phyloP scores from a whole-genome alignment of 2,329 filamentous ascomycete species.

The Calonectria pseudoreteaudii region DNA sequence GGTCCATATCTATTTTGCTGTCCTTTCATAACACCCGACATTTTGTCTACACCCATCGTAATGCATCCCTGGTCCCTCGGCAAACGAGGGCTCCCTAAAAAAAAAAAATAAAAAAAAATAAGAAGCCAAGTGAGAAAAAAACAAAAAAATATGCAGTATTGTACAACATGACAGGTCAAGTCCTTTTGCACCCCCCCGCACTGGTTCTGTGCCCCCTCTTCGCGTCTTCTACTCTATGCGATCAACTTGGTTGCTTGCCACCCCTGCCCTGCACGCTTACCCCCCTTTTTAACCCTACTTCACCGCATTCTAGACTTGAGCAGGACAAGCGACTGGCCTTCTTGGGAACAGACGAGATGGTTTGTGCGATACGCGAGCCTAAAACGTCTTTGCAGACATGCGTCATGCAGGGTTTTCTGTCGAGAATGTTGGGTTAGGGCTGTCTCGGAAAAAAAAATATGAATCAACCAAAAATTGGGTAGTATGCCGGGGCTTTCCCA shows the following conservation, averaged over 20 bases:
- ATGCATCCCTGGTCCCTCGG: conserved; percentile 23
- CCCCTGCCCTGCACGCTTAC: conserved; percentile 11
- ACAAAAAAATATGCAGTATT: conserved; percentile 28
- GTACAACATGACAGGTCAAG: conserved; percentile 39
- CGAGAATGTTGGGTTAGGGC: conserved; percentile 27
- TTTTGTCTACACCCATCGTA: conserved; percentile 33
- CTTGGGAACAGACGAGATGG: conserved; percentile 1
- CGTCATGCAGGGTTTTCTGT: conserved; percentile 34
- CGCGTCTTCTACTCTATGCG: conserved; percentile 30
- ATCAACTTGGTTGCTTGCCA: conserved; percentile 29
- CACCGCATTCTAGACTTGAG: neutral
- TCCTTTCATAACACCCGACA: conserved; percentile 20
- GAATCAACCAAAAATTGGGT: neutral
- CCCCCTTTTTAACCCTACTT: conserved; percentile 4
- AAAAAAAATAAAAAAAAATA: too few species aligned
- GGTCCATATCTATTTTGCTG: conserved; percentile 25
- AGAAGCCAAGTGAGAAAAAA: conserved; percentile 15
- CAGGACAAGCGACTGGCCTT: neutral
- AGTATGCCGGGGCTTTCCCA: neutral
- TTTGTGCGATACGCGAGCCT: conserved; percentile 9
- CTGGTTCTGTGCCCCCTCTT: conserved; percentile 25
- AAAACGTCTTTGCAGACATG: conserved; percentile 19
- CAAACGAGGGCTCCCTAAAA: conserved; percentile 18
- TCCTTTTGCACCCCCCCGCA: conserved; percentile 30
- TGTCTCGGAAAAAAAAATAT: conserved; percentile 10